These are phyloP conservation scores for Guyanaporus albipodus DNA, from an alignment of 768 basidiomycete genomes.

Conservation along the genomic window DNA sequence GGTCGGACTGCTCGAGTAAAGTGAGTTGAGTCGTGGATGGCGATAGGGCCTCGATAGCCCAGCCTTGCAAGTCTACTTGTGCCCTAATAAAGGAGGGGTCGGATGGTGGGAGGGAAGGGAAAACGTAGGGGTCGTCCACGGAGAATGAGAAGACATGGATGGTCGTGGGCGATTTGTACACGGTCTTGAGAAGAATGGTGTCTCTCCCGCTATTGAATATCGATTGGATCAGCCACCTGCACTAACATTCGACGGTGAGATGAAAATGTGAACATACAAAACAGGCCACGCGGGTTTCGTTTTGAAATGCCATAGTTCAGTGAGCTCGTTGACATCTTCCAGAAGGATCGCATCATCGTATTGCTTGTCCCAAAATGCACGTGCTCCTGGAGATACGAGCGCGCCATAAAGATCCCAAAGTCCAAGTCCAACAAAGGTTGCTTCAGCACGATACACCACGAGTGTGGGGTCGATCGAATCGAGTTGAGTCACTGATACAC, in stretches of 20 bases:
- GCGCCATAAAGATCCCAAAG: constrained; percentile 93
- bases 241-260: not conserved
- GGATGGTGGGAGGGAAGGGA: constrained; percentile 62
- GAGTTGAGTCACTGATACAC: constrained; percentile 92
- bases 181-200: constrained; percentile 85
- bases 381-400: constrained; percentile 81
- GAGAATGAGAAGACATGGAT: constrained; percentile 96
- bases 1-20: constrained; percentile 93
- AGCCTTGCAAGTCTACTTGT: constrained; percentile 97
- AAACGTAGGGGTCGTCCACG: constrained; percentile 82
- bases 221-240: not conserved
- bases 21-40: constrained; percentile 94
- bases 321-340: constrained; percentile 87
- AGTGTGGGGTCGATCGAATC: constrained; percentile 97
- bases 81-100: constrained; percentile 84
- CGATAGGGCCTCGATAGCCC: constrained; percentile 94
- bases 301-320: constrained; percentile 91
- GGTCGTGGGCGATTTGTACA: constrained; percentile 94
- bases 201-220: constrained; percentile 71
- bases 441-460: constrained; percentile 94
- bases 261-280: constrained; percentile 54
- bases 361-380: constrained; percentile 83
- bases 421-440: constrained; percentile 93
- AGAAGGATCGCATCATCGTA: constrained; percentile 82
- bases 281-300: constrained; percentile 92